phyloP scores from a whole-genome alignment of 169 alveolate genomes.

The Haemoproteus tartakovskyi region DNA sequence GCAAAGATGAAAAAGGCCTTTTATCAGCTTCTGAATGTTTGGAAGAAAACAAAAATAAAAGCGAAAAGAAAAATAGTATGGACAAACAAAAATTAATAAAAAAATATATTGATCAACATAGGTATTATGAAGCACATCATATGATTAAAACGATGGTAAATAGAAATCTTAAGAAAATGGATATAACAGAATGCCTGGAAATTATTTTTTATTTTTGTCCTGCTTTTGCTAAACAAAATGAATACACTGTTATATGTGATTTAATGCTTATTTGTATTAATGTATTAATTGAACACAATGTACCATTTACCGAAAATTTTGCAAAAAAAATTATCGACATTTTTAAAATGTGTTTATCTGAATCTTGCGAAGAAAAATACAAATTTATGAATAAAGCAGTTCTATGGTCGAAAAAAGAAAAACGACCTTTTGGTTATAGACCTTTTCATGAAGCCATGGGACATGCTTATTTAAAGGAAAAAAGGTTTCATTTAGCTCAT shows the following conservation, averaged over 20 bases:
- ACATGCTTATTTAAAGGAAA: slow-evolving; percentile 36
- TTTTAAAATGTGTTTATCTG: slow-evolving; percentile 39
- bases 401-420: slow-evolving; percentile 39
- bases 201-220: slow-evolving; percentile 24
- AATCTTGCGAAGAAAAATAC: slow-evolving; percentile 61
- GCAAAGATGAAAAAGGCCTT: no score
- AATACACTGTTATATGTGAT: slow-evolving; percentile 55
- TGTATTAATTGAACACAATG: slow-evolving; percentile 13
- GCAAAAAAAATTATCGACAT: slow-evolving; percentile 60
- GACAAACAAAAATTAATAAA: slow-evolving; percentile 39
- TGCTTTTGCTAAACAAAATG: slow-evolving; percentile 28
- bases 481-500: slow-evolving; percentile 52
- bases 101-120: slow-evolving; percentile 30
- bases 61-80: neutral
- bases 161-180: slow-evolving; percentile 22
- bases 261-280: slow-evolving; percentile 46
- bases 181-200: slow-evolving; percentile 12
- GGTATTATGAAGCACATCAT: slow-evolving; percentile 61
- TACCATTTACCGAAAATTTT: slow-evolving; percentile 17
- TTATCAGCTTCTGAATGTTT: neutral
- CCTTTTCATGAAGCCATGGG: slow-evolving; percentile 52
- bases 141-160: slow-evolving; percentile 40
- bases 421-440: slow-evolving; percentile 34
- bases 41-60: neutral
- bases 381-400: slow-evolving; percentile 62